Conservation (phyloP, 139 green algal species). For the Auxenochlorella pyrenoidosa region DNA sequence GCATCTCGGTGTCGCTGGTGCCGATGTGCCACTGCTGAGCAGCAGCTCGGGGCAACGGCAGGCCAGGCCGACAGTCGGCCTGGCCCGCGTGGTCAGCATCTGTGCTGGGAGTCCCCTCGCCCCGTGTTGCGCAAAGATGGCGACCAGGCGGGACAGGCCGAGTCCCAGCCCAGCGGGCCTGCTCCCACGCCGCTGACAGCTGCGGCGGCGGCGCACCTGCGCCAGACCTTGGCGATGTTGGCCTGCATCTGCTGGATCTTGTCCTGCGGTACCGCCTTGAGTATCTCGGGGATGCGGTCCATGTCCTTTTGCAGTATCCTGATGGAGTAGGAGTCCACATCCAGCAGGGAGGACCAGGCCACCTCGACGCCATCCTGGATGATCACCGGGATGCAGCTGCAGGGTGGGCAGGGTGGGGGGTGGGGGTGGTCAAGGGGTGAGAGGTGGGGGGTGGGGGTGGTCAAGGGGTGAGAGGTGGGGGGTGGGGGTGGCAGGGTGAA, state of each 20-base stretch:
- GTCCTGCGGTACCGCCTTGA: constrained; percentile 40
- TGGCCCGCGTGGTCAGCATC: too few relatives aligned
- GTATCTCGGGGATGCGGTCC: constrained; percentile 55
- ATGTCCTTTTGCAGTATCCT: constrained; percentile 57
- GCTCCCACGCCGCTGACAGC: too few relatives aligned
- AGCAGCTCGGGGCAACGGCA: too few relatives aligned
- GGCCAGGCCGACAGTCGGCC: too few relatives aligned
- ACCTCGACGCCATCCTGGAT: constrained; percentile 55
- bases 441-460: not conserved
- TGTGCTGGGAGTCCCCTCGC: too few relatives aligned
- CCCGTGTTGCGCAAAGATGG: too few relatives aligned
- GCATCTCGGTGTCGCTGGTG: too few relatives aligned
- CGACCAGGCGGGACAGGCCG: too few relatives aligned
- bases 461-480: too few relatives aligned
- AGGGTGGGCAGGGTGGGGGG: not conserved
- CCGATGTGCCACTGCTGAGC: too few relatives aligned
- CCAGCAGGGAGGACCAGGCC: constrained; percentile 37
- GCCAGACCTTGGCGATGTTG: constrained; percentile 18
- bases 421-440: not conserved
- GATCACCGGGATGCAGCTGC: constrained; percentile 76
- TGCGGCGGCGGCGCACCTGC: not conserved
- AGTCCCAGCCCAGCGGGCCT: too few relatives aligned
- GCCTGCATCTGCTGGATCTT: constrained; percentile 51
- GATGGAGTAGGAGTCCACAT: constrained; percentile 41
- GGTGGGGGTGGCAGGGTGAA: too few relatives aligned